A percentile compares a stretch with the other conserved stretches of the same genome.
These are phyloP conservation scores for Candida sojae DNA, from an alignment of 1,139 yeast species.

Conservation along the genomic window DNA sequence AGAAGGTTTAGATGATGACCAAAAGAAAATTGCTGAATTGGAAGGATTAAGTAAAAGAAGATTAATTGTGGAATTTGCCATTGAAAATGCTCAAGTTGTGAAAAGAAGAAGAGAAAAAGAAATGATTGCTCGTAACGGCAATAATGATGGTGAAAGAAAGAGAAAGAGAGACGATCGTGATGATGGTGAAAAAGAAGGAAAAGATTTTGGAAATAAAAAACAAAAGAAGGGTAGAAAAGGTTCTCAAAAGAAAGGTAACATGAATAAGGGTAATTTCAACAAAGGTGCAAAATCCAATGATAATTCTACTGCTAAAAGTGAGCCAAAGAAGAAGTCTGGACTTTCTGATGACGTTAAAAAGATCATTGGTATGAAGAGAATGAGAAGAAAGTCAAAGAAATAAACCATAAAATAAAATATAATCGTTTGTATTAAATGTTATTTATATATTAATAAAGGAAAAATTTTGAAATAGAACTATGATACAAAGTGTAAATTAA, in stretches of 20 bases:
- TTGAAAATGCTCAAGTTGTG: constrained; percentile 91
- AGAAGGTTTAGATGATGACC: constrained; percentile 74
- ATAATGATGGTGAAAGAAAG: constrained; percentile 20
- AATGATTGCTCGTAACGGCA: constrained; percentile 42
- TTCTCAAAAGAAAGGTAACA: constrained; percentile 44
- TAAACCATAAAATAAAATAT: constrained; percentile 12
- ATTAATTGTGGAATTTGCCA: constrained; percentile 91
- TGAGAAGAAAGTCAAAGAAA: constrained; percentile 55
- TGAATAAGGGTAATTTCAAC: constrained; percentile 36
- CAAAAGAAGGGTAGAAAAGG: constrained; percentile 23
- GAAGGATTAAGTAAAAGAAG: constrained; percentile 68
- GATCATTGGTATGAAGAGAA: constrained; percentile 69
- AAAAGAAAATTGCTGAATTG: constrained; percentile 51
- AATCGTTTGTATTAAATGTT: not conserved
- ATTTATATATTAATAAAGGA: not conserved
- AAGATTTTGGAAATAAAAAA: constrained; percentile 14
- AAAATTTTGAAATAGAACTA: constrained; percentile 1
- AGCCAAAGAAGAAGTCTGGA: constrained; percentile 35
- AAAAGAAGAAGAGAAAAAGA: constrained; percentile 83
- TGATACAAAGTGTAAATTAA: not conserved
- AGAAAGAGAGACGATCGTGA: constrained; percentile 25
- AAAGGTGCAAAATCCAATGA: constrained; percentile 19
- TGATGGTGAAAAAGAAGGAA: constrained; percentile 19
- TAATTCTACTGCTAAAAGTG: constrained; percentile 9
- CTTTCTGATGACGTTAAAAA: constrained; percentile 58